Conservation (phyloP, 2,329 filamentous ascomycete species). For the Fusarium sp. region DNA sequence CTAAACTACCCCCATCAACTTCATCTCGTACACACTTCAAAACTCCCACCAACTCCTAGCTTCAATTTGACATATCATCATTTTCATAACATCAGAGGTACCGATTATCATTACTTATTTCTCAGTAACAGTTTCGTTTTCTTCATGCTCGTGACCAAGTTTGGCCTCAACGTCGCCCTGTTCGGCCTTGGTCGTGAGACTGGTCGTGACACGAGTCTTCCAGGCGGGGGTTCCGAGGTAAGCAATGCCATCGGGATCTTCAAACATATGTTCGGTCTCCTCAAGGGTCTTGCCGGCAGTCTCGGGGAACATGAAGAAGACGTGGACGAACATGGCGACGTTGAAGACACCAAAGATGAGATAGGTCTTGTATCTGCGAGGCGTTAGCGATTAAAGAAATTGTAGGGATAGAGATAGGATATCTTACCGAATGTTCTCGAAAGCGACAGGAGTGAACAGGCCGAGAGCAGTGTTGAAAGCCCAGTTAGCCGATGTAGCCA, state of each 20-base stretch:
- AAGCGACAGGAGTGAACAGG: slow-evolving; percentile 42
- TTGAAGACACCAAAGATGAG: slow-evolving; percentile 38
- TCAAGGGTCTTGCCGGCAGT: slow-evolving; percentile 64
- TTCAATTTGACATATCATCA: neutral
- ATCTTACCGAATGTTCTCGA: slow-evolving; percentile 39
- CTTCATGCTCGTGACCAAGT: slow-evolving; percentile 13
- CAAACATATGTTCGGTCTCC: slow-evolving; percentile 65
- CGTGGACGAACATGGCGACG: slow-evolving; percentile 31
- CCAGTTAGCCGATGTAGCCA: slow-evolving; percentile 59
- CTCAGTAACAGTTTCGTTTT: neutral
- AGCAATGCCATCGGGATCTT: slow-evolving; percentile 32
- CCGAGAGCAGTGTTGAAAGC: slow-evolving; percentile 54
- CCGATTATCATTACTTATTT: slow-evolving; percentile 3
- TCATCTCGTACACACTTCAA: neutral
- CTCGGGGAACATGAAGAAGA: slow-evolving; percentile 59
- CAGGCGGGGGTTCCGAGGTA: slow-evolving; percentile 35
- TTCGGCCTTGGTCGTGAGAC: slow-evolving; percentile 18
- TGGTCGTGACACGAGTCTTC: slow-evolving; percentile 31
- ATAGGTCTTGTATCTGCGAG: slow-evolving; percentile 27
- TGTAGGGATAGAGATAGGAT: too few species aligned
- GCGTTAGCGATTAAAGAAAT: neutral
- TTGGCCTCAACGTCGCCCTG: slow-evolving; percentile 37
- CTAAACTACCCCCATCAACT: neutral
- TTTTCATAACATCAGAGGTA: neutral
- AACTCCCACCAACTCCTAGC: neutral